These are phyloP conservation scores for Rhypophila decipiens DNA, from an alignment of 495 filamentous ascomycete genomes.

Conservation along the genomic window DNA sequence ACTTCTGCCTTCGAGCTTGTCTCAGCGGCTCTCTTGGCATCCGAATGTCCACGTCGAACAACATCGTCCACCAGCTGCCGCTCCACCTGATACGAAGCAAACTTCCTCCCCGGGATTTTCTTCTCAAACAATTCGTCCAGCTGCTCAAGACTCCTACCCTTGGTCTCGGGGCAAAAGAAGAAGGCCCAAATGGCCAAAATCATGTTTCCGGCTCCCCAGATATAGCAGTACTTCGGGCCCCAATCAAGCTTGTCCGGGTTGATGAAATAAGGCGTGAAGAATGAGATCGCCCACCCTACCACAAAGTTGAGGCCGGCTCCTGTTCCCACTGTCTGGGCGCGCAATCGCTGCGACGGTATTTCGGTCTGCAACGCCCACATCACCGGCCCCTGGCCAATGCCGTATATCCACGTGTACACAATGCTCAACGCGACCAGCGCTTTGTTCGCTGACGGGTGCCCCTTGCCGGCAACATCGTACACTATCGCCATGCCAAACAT, in stretches of 20 bases:
- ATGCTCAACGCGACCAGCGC: slow-evolving; percentile 18
- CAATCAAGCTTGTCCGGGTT: slow-evolving; percentile 43
- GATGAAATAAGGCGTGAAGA: slow-evolving; percentile 45
- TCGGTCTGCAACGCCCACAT: slow-evolving; percentile 39
- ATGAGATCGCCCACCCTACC: slow-evolving; percentile 37
- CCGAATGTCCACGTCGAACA: background rate
- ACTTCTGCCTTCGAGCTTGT: background rate
- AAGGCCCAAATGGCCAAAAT: slow-evolving; percentile 43
- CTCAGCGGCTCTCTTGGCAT: background rate
- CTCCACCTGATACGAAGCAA: slow-evolving; percentile 19
- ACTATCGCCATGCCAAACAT: slow-evolving; percentile 23
- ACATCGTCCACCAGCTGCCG: slow-evolving; percentile 15
- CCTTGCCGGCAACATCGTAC: slow-evolving; percentile 11
- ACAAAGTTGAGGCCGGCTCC: slow-evolving; percentile 42
- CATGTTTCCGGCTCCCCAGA: slow-evolving; percentile 42
- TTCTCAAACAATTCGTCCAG: slow-evolving; percentile 46
- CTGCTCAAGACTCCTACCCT: slow-evolving; percentile 52
- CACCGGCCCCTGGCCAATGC: slow-evolving; percentile 34
- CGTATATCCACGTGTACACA: slow-evolving; percentile 28
- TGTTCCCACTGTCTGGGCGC: slow-evolving; percentile 46
- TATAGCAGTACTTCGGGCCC: slow-evolving; percentile 47
- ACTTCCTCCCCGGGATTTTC: slow-evolving; percentile 31
- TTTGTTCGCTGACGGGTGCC: slow-evolving; percentile 10
- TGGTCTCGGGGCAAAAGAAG: slow-evolving; percentile 42
- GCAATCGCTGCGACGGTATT: slow-evolving; percentile 39